These are phyloP conservation scores for Suhomyces canberraensis DNA, from an alignment of 805 yeast genomes.

Conservation along the genomic window DNA sequence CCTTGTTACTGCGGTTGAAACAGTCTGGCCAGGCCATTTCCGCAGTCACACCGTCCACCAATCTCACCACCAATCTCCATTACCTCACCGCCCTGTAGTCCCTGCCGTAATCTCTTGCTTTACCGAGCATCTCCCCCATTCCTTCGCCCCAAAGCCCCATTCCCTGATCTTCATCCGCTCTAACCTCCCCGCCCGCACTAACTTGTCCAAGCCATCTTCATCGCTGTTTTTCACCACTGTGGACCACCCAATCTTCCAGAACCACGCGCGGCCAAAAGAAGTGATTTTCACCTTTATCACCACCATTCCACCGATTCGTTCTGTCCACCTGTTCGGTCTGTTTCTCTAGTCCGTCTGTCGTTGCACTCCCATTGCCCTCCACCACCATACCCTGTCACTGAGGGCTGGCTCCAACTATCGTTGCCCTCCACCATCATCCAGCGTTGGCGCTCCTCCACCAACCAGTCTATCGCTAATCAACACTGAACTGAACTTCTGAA, in stretches of 20 bases:
- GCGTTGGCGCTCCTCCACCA: neutral
- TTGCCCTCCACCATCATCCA: neutral
- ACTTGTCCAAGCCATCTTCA: too few relatives aligned
- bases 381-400: neutral
- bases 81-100: too few relatives aligned
- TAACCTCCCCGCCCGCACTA: too few relatives aligned
- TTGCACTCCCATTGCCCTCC: neutral
- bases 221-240: neutral
- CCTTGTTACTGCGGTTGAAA: too few relatives aligned
- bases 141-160: too few relatives aligned
- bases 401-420: neutral
- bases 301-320: neutral
- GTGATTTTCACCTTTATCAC: neutral
- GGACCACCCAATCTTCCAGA: neutral
- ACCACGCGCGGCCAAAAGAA: neutral
- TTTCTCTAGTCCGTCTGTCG: neutral
- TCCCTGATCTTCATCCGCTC: too few relatives aligned
- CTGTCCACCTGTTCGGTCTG: neutral
- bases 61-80: too few relatives aligned
- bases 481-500: too few relatives aligned
- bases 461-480: neutral
- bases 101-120: too few relatives aligned
- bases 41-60: neutral
- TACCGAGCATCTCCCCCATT: too few relatives aligned
- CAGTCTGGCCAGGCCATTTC: neutral